phyloP scores from a whole-genome alignment of 1,284 basidiomycete species.

The Exobasidium cylindrosporum region DNA sequence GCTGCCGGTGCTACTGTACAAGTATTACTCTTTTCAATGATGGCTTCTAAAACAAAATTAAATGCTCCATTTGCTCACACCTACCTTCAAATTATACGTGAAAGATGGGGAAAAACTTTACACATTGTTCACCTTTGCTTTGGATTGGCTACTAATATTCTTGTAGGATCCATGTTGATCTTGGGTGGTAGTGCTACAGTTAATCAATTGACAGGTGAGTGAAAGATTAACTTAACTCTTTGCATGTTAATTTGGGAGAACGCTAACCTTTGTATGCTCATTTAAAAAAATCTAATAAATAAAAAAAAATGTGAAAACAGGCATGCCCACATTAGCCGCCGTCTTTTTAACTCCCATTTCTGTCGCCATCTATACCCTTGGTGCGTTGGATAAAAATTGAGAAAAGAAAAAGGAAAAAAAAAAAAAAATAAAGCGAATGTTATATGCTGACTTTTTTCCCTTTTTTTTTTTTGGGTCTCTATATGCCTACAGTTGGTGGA shows the following conservation, averaged over 20 bases:
- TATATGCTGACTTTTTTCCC: too few species aligned
- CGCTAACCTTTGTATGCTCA: too few species aligned
- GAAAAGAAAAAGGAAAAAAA: too few species aligned
- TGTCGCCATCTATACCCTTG: too few species aligned
- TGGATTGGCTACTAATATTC: conserved; percentile 67
- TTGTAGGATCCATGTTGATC: conserved; percentile 49
- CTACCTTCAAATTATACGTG: conserved; percentile 67
- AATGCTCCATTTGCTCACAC: conserved; percentile 64
- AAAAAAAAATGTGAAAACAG: too few species aligned
- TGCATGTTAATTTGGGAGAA: too few species aligned
- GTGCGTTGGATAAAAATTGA: too few species aligned
- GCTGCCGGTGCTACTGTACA: conserved; percentile 61
- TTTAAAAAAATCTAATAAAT: too few species aligned
- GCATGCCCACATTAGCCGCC: conserved; percentile 38
- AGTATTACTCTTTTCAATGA: conserved; percentile 65
- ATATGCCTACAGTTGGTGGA: conserved; percentile 48
- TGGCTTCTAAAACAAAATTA: conserved; percentile 62
- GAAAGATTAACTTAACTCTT: too few species aligned
- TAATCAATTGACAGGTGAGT: conserved; percentile 65
- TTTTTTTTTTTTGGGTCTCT: conserved; percentile 18
- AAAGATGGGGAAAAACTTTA: conserved; percentile 70
- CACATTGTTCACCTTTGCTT: conserved; percentile 79
- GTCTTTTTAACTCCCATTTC: conserved; percentile 48
- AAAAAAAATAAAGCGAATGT: too few species aligned
- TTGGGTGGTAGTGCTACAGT: conserved; percentile 49